Conservation (phyloP, 805 yeast genomes). For the Candida vaughaniae region DNA sequence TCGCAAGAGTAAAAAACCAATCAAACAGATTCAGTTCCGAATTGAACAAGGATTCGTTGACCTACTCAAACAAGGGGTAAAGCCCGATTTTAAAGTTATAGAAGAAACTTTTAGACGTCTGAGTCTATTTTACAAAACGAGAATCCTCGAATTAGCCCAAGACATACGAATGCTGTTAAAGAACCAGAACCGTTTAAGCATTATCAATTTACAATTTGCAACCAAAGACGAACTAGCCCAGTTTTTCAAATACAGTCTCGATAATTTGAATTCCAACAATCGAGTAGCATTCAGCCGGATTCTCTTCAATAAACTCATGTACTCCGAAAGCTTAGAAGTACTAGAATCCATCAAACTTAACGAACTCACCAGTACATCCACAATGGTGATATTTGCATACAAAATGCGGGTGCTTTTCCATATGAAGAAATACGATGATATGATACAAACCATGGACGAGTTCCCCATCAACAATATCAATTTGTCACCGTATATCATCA, state of each 20-base stretch:
- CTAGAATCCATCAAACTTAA: constrained; percentile 19
- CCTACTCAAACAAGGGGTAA: constrained; percentile 30
- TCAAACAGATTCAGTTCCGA: constrained; percentile 28
- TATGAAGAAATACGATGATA: constrained; percentile 18
- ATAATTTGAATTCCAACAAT: constrained; percentile 23
- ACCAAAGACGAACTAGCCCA: constrained; percentile 9
- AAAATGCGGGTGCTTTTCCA: constrained; percentile 23
- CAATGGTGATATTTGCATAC: constrained; percentile 25
- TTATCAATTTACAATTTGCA: constrained; percentile 22
- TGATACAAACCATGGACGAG: constrained; percentile 19
- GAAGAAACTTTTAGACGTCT: constrained; percentile 30
- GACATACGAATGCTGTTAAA: constrained; percentile 12
- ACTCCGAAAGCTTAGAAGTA: constrained; percentile 21
- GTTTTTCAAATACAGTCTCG: constrained; percentile 9
- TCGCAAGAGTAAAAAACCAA: constrained; percentile 1
- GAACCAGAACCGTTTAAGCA: constrained; percentile 19
- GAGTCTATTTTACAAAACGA: constrained; percentile 14
- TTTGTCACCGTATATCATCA: constrained; percentile 33
- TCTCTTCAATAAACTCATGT: constrained; percentile 27
- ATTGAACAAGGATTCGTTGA: constrained; percentile 32
- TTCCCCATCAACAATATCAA: constrained; percentile 32
- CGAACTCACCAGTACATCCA: constrained; percentile 26
- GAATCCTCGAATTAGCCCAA: constrained; percentile 12
- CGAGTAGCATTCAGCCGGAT: constrained; percentile 29
- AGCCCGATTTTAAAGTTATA: constrained; percentile 33